Conservation (phyloP, 2,329 filamentous ascomycete species). For the Colletotrichum orbiculare region DNA sequence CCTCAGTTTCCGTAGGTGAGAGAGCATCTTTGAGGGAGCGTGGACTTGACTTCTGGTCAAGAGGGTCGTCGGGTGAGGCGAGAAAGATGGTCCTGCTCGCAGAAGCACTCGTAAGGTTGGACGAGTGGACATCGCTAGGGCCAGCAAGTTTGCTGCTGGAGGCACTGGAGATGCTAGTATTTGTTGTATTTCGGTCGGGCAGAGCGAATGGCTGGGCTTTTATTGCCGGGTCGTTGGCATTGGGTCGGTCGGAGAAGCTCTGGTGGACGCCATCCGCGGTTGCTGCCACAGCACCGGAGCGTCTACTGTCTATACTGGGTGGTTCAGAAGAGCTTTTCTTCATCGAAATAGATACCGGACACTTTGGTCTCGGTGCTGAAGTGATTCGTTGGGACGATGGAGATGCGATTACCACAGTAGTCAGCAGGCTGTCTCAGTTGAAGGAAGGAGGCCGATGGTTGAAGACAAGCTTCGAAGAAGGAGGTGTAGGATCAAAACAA, state of each 20-base stretch:
- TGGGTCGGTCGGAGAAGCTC: slow-evolving; percentile 51
- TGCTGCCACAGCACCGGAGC: slow-evolving; percentile 65
- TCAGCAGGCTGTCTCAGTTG: too few species aligned
- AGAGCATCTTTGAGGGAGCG: slow-evolving; percentile 19
- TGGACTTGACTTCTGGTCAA: slow-evolving; percentile 16
- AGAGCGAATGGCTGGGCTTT: slow-evolving; percentile 38
- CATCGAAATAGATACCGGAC: slow-evolving; percentile 63
- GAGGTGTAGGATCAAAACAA: slow-evolving; percentile 15
- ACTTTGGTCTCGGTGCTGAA: slow-evolving; percentile 33
- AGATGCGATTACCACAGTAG: too few species aligned
- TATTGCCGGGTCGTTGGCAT: slow-evolving; percentile 48
- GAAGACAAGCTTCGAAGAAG: slow-evolving; percentile 28
- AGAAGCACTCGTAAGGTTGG: slow-evolving; percentile 39
- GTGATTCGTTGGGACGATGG: background rate
- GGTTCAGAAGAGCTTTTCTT: slow-evolving; percentile 67
- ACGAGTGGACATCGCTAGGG: slow-evolving; percentile 36
- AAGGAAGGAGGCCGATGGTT: background rate
- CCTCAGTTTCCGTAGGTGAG: slow-evolving; percentile 61
- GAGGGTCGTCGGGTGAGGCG: slow-evolving; percentile 4
- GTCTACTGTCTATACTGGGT: slow-evolving; percentile 66
- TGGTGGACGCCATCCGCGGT: slow-evolving; percentile 64
- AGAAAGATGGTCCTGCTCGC: slow-evolving; percentile 40
- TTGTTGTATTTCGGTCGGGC: slow-evolving; percentile 22
- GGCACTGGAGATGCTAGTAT: slow-evolving; percentile 21
- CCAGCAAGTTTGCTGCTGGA: slow-evolving; percentile 31